These are phyloP conservation scores for Hypoxylon sp. DNA, from an alignment of 2,329 filamentous ascomycete species.

Conservation along the genomic window DNA sequence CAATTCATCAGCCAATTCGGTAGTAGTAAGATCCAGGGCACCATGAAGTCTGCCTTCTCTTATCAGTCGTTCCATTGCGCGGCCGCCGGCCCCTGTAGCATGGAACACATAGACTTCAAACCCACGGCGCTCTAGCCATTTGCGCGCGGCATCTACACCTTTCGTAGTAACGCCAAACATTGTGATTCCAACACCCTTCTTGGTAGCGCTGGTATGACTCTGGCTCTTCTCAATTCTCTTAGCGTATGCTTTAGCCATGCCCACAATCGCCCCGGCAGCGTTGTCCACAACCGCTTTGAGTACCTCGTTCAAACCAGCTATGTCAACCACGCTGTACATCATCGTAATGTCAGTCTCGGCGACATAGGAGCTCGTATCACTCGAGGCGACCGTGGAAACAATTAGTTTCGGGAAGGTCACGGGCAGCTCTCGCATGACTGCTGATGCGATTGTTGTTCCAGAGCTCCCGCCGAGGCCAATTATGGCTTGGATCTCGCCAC, in stretches of 20 bases:
- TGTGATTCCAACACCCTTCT: slow-evolving; percentile 73
- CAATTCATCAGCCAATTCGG: slow-evolving; percentile 75
- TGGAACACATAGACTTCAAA: slow-evolving; percentile 78
- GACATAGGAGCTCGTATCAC: slow-evolving; percentile 75
- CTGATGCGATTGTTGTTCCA: slow-evolving; percentile 72
- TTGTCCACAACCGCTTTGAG: slow-evolving; percentile 72
- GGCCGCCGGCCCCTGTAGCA: slow-evolving; percentile 77
- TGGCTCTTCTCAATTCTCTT: slow-evolving; percentile 22
- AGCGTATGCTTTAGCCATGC: slow-evolving; percentile 67
- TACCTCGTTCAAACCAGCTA: slow-evolving; percentile 75
- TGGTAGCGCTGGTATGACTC: slow-evolving; percentile 41
- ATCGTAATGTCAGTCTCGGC: slow-evolving; percentile 78
- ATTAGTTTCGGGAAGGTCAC: slow-evolving; percentile 79
- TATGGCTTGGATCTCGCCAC: slow-evolving; percentile 66
- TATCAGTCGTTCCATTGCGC: slow-evolving; percentile 77
- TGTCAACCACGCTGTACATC: slow-evolving; percentile 80
- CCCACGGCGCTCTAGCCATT: slow-evolving; percentile 61
- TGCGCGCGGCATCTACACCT: slow-evolving; percentile 69
- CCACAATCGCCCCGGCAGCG: slow-evolving; percentile 72
- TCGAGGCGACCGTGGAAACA: slow-evolving; percentile 78
- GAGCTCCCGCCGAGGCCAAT: slow-evolving; percentile 74
- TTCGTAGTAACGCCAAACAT: slow-evolving; percentile 85
- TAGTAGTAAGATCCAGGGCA: slow-evolving; percentile 79
- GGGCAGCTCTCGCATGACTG: slow-evolving; percentile 73
- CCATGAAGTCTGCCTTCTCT: slow-evolving; percentile 72